Conservation (phyloP, 495 filamentous ascomycete genomes). For the Elasticomyces elasticus region DNA sequence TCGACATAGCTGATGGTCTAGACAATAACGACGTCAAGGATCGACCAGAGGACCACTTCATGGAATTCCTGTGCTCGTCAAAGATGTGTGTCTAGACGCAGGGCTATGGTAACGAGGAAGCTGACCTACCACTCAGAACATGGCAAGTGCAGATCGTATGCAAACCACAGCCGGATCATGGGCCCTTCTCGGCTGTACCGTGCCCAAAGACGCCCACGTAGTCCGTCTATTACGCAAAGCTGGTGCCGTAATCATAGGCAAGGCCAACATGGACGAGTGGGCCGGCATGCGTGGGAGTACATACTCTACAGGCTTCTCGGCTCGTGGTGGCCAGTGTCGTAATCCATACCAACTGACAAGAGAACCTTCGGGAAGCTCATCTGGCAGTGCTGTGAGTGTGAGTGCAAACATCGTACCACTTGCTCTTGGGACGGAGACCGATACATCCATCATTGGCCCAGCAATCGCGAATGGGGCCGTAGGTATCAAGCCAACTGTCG, state of each 20-base stretch:
- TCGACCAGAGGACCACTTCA: slow-evolving; percentile 9
- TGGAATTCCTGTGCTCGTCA: slow-evolving; percentile 17
- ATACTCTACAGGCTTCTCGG: slow-evolving; percentile 9
- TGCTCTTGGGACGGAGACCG: slow-evolving; percentile 61
- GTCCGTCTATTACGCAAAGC: slow-evolving; percentile 39
- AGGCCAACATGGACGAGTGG: slow-evolving; percentile 38
- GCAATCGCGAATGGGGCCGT: slow-evolving; percentile 56
- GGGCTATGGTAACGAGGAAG: not conserved
- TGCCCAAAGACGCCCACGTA: slow-evolving; percentile 38
- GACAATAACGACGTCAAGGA: slow-evolving; percentile 3
- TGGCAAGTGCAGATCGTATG: slow-evolving; percentile 6
- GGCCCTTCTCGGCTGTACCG: slow-evolving; percentile 35
- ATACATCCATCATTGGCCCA: slow-evolving; percentile 63
- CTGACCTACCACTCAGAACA: not conserved
- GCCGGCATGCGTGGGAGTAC: slow-evolving; percentile 18
- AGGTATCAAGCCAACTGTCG: slow-evolving; percentile 60
- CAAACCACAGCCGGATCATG: slow-evolving; percentile 16
- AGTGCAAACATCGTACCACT: slow-evolving; percentile 52
- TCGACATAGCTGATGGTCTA: slow-evolving; percentile 8
- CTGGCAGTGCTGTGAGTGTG: slow-evolving; percentile 53
- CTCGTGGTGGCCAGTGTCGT: slow-evolving; percentile 30
- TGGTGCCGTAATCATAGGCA: slow-evolving; percentile 44
- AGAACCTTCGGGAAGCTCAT: slow-evolving; percentile 57
- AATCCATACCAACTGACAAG: slow-evolving; percentile 60
- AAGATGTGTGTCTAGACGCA: slow-evolving; percentile 1